Evolutionary conservation across 73 alveolate genomes (phyloP).

Genomic region (Tetrahymena borealis): DNA sequence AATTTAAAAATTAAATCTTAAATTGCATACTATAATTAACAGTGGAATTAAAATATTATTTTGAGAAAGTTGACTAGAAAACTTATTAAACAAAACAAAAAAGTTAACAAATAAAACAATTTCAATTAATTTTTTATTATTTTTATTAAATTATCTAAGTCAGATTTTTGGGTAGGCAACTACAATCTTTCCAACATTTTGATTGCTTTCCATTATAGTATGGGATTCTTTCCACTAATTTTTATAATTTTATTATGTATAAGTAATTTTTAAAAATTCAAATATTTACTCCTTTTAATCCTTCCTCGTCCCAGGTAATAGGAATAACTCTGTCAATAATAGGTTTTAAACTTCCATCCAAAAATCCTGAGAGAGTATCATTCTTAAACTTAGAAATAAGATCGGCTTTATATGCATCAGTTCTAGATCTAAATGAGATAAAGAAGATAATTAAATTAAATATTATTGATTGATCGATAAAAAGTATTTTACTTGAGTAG

Average conservation of each 20-base stretch:
- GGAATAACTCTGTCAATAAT: slow-evolving; percentile 23
- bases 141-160: no score
- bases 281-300: background rate
- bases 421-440: slow-evolving; percentile 34
- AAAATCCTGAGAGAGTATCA: slow-evolving; percentile 25
- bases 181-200: slow-evolving; percentile 44
- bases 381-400: slow-evolving; percentile 9
- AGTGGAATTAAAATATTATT: no score
- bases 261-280: background rate
- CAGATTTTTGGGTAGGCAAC: background rate
- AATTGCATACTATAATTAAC: no score
- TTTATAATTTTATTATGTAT: background rate
- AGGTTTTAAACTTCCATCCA: slow-evolving; percentile 33
- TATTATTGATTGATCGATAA: background rate
- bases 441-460: background rate
- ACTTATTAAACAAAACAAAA: no score
- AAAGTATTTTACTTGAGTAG: background rate
- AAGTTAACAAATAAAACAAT: no score
- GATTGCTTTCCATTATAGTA: slow-evolving; percentile 38
- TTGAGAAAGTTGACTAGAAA: no score
- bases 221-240: slow-evolving; percentile 40
- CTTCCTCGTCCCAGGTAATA: background rate
- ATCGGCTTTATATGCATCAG: slow-evolving; percentile 37
- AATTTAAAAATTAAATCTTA: no score
- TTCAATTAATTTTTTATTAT: no score